Percentiles rank a stretch among this genome's conserved stretches.
phyloP scores from a whole-genome alignment of 1,139 yeast genomes.

The Zygoascus sp. region DNA sequence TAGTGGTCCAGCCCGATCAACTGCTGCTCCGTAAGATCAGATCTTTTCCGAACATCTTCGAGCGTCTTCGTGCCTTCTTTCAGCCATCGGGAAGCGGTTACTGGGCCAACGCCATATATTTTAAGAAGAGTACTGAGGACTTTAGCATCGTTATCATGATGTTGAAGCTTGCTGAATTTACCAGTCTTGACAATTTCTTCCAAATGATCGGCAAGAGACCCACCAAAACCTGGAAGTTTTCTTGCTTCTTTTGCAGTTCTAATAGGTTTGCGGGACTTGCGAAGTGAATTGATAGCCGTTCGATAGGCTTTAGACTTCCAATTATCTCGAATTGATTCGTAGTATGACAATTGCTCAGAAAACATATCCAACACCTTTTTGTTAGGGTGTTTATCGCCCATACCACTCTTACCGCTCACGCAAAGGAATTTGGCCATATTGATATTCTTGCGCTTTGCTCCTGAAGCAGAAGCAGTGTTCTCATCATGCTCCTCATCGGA shows the following conservation, averaged over 20 bases:
- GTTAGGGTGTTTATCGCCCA: background rate
- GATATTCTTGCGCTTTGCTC: slow-evolving; percentile 1
- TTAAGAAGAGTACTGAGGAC: slow-evolving; percentile 39
- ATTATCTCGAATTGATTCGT: slow-evolving; percentile 7
- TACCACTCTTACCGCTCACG: slow-evolving; percentile 5
- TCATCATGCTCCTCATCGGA: background rate
- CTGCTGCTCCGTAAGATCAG: slow-evolving; percentile 39
- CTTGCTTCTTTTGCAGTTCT: slow-evolving; percentile 41
- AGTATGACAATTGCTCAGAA: slow-evolving; percentile 7
- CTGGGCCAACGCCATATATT: slow-evolving; percentile 53
- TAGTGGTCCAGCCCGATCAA: slow-evolving; percentile 47
- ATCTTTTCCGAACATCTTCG: slow-evolving; percentile 38
- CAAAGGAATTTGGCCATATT: slow-evolving; percentile 5
- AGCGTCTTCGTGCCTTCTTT: slow-evolving; percentile 40
- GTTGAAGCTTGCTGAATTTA: slow-evolving; percentile 38
- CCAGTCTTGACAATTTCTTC: slow-evolving; percentile 46
- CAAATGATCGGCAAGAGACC: slow-evolving; percentile 45
- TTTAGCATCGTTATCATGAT: slow-evolving; percentile 29
- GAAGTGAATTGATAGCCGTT: slow-evolving; percentile 42
- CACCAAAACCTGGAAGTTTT: slow-evolving; percentile 44
- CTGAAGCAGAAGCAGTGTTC: background rate
- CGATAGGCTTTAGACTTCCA: slow-evolving; percentile 41
- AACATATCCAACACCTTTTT: slow-evolving; percentile 6
- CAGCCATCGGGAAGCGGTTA: slow-evolving; percentile 44
- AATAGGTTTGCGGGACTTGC: slow-evolving; percentile 33